These are phyloP conservation scores for Penicillium sp. DNA, from an alignment of 2,329 filamentous ascomycete genomes.

Conservation along the genomic window DNA sequence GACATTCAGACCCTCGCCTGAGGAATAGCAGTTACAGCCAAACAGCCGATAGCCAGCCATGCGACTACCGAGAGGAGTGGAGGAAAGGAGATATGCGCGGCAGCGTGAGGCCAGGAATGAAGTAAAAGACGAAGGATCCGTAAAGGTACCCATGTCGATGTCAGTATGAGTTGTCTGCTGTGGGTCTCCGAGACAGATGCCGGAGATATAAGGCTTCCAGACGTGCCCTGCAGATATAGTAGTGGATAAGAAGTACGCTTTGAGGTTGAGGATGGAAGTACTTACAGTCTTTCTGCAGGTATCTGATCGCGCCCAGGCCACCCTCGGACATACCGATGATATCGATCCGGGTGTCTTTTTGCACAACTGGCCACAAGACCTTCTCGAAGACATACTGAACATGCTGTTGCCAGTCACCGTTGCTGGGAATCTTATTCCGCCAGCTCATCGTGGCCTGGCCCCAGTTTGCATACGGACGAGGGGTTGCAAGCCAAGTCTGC, in stretches of 20 bases:
- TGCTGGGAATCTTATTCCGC: conserved; percentile 64
- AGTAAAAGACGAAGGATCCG: conserved; percentile 20
- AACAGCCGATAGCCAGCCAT: conserved; percentile 56
- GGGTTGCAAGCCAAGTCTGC: conserved; percentile 57
- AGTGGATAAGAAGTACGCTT: neutral
- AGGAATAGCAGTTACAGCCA: conserved; percentile 70
- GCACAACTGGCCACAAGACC: conserved; percentile 51
- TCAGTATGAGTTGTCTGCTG: conserved; percentile 33
- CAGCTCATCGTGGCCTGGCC: conserved; percentile 50
- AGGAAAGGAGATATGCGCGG: conserved; percentile 61
- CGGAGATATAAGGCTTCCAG: conserved; percentile 42
- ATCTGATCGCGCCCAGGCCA: conserved; percentile 57
- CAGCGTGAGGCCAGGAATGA: conserved; percentile 52
- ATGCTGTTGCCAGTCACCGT: conserved; percentile 61
- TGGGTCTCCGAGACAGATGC: conserved; percentile 42
- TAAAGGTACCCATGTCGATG: conserved; percentile 14
- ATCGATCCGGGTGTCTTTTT: conserved; percentile 59
- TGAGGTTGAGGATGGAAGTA: conserved; percentile 26
- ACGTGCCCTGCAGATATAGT: conserved; percentile 32
- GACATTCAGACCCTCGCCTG: conserved; percentile 58
- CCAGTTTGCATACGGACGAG: conserved; percentile 64
- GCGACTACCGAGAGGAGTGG: conserved; percentile 52
- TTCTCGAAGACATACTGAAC: conserved; percentile 66
- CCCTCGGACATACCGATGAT: conserved; percentile 71
- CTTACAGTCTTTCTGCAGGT: conserved; percentile 58